Base-by-base conservation (phyloP, 768 basidiomycete genomes). In the Auricularia sp. region DNA sequence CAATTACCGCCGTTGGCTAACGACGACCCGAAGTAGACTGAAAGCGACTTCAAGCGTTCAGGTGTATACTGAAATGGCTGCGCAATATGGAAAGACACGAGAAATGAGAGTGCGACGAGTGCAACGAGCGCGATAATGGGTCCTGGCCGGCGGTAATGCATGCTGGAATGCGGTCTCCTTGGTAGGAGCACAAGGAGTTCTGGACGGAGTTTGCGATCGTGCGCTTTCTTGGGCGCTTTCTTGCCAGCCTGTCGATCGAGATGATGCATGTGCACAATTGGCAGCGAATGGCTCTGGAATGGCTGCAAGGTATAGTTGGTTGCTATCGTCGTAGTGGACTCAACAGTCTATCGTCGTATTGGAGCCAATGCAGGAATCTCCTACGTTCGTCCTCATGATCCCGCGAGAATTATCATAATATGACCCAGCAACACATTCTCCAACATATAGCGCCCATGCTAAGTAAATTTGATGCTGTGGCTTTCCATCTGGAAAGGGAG, bases 381-480 rank as follows among this genome's bases (percentile, higher is more conserved):
- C 29, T 29, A 29, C 29, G 29, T 29, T 29, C 29, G 29, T 29
- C 29, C 29, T 29, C 29, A 29, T 29, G 29, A 29, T 29, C 29
- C 29, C 29, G 29, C 29, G 29, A 29, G 29, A 29, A 29, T 29
- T 29, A 29, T 29, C 29, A 29, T 29, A 29, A 29, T 29, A 29
- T 29, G 29, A 29, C 29, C 29, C 29, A 29, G 29, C 29, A 29
- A 29, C 29, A 29, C 29, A 29, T 29, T 29, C 29, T 29, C 29
- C 29, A 29, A 29, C 29, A 29, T 29, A 29, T 29, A 29, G 29
- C 29, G 39, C 13, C 39, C 8, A n/a, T 10, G 54, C 56, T 59
- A 68, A 37, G 77, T 77, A 70, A 96, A 96, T 72, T 92, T 96
- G 80, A 93, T 92, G 71, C 92, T 94, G 73, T 92, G 90, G 66